phyloP scores from a whole-genome alignment of 2,329 filamentous ascomycete genomes.

The Tolypocladium sp. region DNA sequence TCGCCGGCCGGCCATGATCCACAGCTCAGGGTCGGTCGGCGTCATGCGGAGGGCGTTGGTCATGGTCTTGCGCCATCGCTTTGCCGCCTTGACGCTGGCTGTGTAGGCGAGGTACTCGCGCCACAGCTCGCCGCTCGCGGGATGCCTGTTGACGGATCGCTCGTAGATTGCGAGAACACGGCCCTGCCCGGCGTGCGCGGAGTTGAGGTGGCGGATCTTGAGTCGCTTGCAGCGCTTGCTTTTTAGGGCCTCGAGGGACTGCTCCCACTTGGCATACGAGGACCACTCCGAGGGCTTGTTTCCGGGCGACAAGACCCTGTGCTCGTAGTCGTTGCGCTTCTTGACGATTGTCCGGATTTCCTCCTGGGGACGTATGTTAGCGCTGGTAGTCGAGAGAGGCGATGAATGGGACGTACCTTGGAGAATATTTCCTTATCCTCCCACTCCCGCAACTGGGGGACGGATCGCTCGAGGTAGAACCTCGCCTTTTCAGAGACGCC shows the following conservation, averaged over 20 bases:
- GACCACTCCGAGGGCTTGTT: slow-evolving; percentile 71
- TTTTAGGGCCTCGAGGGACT: slow-evolving; percentile 63
- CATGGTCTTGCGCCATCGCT: slow-evolving; percentile 56
- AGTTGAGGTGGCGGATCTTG: slow-evolving; percentile 58
- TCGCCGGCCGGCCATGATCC: slow-evolving; percentile 75
- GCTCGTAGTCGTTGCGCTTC: slow-evolving; percentile 89
- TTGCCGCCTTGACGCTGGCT: slow-evolving; percentile 55
- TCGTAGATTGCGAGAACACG: slow-evolving; percentile 87
- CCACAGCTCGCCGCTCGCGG: slow-evolving; percentile 75
- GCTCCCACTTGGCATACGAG: slow-evolving; percentile 69
- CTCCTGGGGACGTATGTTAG: slow-evolving; percentile 43
- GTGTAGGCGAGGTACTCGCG: slow-evolving; percentile 82
- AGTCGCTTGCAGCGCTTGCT: slow-evolving; percentile 76
- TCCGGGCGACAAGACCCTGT: slow-evolving; percentile 76
- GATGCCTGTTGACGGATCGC: slow-evolving; percentile 74
- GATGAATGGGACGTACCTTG: slow-evolving; percentile 41
- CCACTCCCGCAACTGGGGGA: slow-evolving; percentile 86
- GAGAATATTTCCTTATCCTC: slow-evolving; percentile 87
- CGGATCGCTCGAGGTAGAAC: slow-evolving; percentile 86
- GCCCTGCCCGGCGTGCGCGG: slow-evolving; percentile 64
- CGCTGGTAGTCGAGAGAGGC: slow-evolving; percentile 1
- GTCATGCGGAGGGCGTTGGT: slow-evolving; percentile 72
- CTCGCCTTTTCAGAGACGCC: slow-evolving; percentile 87
- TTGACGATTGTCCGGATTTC: slow-evolving; percentile 84
- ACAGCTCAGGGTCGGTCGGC: slow-evolving; percentile 72